Evolutionary conservation across 208 protist species (phyloP).

Genomic region (Acanthamoeba culbertsoni): DNA sequence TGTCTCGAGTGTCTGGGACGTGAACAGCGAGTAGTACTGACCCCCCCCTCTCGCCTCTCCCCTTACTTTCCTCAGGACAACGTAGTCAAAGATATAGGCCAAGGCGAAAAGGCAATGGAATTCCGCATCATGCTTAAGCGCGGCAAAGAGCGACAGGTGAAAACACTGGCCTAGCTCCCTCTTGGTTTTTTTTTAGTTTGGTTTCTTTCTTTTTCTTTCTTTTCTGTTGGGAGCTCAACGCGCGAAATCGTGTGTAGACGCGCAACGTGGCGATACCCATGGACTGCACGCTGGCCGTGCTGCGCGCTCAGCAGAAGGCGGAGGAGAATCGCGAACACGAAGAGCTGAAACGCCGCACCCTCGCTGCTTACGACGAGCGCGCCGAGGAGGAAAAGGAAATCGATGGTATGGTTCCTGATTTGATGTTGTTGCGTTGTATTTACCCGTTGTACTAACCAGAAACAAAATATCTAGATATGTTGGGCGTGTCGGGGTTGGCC

Average conservation of each 20-base stretch:
- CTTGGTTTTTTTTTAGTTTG: background rate
- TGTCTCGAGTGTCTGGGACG: too few relatives aligned
- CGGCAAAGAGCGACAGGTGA: slow-evolving; percentile 23
- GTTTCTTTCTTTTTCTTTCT: too few relatives aligned
- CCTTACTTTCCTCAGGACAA: background rate
- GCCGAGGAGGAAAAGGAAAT: slow-evolving; percentile 37
- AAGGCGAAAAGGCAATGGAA: slow-evolving; percentile 39
- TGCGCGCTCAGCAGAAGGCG: slow-evolving; percentile 1
- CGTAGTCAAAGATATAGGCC: background rate
- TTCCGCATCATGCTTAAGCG: slow-evolving; percentile 50
- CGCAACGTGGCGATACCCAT: background rate
- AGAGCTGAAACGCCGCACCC: slow-evolving; percentile 42
- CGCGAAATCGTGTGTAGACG: background rate
- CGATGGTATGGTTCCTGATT: too few relatives aligned
- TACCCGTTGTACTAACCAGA: too few relatives aligned
- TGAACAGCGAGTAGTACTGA: too few relatives aligned
- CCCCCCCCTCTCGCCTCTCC: too few relatives aligned
- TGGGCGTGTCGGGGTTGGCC: background rate
- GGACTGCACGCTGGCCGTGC: slow-evolving; percentile 31
- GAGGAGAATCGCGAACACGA: slow-evolving; percentile 45
- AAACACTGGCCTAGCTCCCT: background rate
- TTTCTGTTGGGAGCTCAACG: background rate
- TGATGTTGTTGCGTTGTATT: background rate
- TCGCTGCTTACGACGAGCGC: slow-evolving; percentile 32
- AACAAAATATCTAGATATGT: background rate